Evolutionary conservation across 2,329 filamentous ascomycete species (phyloP).

Genomic region (Periglandula ipomoeae): DNA sequence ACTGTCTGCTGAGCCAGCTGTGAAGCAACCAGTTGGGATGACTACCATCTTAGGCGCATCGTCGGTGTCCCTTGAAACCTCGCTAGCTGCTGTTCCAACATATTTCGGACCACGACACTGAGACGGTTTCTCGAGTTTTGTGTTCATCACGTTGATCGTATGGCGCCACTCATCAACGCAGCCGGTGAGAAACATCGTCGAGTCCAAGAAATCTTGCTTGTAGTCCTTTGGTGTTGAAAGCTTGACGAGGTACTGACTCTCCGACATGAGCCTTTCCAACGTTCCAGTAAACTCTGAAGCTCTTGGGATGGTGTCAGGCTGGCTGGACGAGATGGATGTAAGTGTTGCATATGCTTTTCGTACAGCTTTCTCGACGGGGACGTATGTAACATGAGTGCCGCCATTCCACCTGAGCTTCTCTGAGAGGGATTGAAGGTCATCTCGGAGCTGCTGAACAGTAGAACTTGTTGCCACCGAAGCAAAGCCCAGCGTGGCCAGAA

Average conservation of each 20-base stretch:
- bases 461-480: not conserved
- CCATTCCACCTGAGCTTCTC: not conserved
- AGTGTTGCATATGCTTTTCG: not conserved
- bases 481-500: not conserved
- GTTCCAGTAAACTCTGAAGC: not conserved
- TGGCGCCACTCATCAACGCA: conserved; percentile 8
- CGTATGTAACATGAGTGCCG: not conserved
- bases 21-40: conserved; percentile 9
- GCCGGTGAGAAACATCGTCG: conserved; percentile 2
- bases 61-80: not conserved
- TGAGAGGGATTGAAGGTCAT: not conserved
- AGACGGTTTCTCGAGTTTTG: conserved; percentile 2
- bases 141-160: conserved; percentile 4
- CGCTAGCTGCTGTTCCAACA: not conserved
- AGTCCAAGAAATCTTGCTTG: not conserved
- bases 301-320: not conserved
- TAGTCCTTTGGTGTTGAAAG: conserved; percentile 1
- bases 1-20: conserved; percentile 5
- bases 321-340: not conserved
- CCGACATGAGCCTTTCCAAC: conserved; percentile 3
- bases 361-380: not conserved
- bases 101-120: not conserved
- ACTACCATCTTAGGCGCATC: conserved; percentile 8
- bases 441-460: not conserved
- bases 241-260: conserved; percentile 1